Percentiles rank a stretch among this genome's conserved stretches.
Evolutionary conservation across 1,284 basidiomycete genomes (phyloP).

Genomic region (Filobasidium uniguttulatum): DNA sequence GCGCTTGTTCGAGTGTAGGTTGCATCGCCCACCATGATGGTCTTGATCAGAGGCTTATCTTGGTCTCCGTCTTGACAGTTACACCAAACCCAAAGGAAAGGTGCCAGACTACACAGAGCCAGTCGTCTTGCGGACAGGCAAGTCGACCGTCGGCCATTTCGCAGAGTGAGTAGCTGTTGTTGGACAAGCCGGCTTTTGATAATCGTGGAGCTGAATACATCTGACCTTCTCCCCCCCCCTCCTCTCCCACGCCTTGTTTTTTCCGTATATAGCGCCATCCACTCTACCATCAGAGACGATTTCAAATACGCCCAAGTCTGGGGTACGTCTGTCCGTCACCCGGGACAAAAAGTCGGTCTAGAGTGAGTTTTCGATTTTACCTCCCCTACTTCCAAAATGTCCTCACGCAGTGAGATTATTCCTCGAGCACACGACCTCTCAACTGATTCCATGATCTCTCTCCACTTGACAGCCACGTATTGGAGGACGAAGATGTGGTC

Average conservation of each 20-base stretch:
- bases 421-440: not conserved
- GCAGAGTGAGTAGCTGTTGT: constrained; percentile 51
- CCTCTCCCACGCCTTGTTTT: too few relatives aligned
- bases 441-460: not conserved
- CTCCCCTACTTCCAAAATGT: too few relatives aligned
- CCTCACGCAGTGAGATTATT: not conserved
- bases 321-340: constrained; percentile 90
- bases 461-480: constrained; percentile 42
- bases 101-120: constrained; percentile 69
- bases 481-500: constrained; percentile 43
- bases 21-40: not conserved
- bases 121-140: constrained; percentile 50
- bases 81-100: constrained; percentile 88
- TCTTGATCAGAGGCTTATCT: not conserved
- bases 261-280: constrained; percentile 33
- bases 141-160: constrained; percentile 70
- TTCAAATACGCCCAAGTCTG: constrained; percentile 59
- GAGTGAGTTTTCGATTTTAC: constrained; percentile 44
- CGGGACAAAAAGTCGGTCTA: constrained; percentile 89
- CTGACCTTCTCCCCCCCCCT: too few relatives aligned
- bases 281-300: constrained; percentile 38
- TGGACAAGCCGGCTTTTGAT: constrained; percentile 19
- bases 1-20: constrained; percentile 68
- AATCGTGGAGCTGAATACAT: not conserved
- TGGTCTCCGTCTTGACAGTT: constrained; percentile 23